phyloP scores from a whole-genome alignment of 345 rosid genomes.

The Heritiera littoralis region DNA sequence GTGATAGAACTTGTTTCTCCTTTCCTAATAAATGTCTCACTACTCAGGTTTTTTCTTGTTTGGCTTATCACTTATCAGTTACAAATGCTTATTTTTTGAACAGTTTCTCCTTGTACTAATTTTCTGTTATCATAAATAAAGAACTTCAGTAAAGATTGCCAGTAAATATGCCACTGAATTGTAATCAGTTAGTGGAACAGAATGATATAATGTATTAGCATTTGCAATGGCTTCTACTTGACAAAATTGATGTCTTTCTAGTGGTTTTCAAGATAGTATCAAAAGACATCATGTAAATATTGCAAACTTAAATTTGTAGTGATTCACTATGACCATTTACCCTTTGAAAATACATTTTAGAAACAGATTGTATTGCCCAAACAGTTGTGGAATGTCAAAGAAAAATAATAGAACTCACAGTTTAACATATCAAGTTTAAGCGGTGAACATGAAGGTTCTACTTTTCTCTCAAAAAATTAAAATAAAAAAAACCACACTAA shows the following conservation, averaged over 20 bases:
- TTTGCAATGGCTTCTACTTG: neutral
- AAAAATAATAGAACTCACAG: neutral
- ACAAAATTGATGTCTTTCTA: neutral
- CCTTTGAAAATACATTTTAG: neutral
- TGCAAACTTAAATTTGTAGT: neutral
- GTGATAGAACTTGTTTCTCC: neutral
- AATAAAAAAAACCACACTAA: neutral
- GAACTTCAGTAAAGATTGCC: neutral
- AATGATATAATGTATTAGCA: neutral
- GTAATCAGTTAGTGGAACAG: neutral
- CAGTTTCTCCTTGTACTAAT: too few species aligned
- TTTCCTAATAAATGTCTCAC: neutral
- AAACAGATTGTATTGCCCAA: neutral
- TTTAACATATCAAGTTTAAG: neutral
- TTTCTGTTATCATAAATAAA: too few species aligned
- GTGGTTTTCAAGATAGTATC: neutral
- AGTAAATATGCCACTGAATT: neutral
- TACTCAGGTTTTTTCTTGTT: too few species aligned
- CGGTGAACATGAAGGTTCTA: neutral
- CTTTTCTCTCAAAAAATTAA: neutral
- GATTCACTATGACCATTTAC: neutral
- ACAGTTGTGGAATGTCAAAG: neutral
- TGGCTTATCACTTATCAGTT: too few species aligned
- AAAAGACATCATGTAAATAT: neutral
- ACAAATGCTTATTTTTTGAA: too few species aligned